Percentiles rank a stretch among this genome's conserved stretches.
Conservation (phyloP, 768 basidiomycete genomes). For the Sporobolomyces phaffii region DNA sequence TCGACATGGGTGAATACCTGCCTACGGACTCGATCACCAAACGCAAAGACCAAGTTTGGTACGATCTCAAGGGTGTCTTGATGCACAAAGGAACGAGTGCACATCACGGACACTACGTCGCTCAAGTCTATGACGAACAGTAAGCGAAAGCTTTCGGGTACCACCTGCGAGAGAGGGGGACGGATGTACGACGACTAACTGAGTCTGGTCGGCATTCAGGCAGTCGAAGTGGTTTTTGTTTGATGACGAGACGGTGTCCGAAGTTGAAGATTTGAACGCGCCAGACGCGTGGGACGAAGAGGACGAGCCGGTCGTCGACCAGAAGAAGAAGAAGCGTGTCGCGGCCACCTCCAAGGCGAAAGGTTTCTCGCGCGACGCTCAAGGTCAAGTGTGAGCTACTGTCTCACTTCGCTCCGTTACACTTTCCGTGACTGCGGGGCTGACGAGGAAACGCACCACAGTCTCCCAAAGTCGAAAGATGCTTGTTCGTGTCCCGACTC, state of each 20-base stretch:
- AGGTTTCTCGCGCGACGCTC: slow-evolving; percentile 2
- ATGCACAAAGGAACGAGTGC: slow-evolving; percentile 88
- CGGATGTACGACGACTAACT: no score
- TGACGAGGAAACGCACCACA: background rate
- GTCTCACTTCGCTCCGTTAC: no score
- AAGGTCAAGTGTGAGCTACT: slow-evolving; percentile 4
- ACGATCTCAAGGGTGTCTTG: slow-evolving; percentile 77
- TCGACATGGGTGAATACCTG: slow-evolving; percentile 69
- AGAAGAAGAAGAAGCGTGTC: slow-evolving; percentile 50
- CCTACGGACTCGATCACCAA: background rate
- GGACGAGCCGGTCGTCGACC: slow-evolving; percentile 38
- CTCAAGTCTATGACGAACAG: slow-evolving; percentile 69
- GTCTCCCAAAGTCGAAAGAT: slow-evolving; percentile 41
- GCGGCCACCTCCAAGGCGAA: background rate
- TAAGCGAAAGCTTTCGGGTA: slow-evolving; percentile 44
- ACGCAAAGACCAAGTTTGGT: slow-evolving; percentile 49
- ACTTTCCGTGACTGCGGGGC: background rate
- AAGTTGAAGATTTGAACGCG: slow-evolving; percentile 36
- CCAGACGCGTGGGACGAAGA: slow-evolving; percentile 42
- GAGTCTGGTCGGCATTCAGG: no score
- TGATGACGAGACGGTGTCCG: slow-evolving; percentile 77
- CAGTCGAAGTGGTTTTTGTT: slow-evolving; percentile 78
- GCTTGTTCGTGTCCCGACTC: slow-evolving; percentile 26
- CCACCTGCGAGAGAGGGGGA: background rate
- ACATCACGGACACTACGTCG: slow-evolving; percentile 83